Evolutionary conservation across 2,329 filamentous ascomycete species (phyloP).

Genomic region (Rutstroemia sp.): DNA sequence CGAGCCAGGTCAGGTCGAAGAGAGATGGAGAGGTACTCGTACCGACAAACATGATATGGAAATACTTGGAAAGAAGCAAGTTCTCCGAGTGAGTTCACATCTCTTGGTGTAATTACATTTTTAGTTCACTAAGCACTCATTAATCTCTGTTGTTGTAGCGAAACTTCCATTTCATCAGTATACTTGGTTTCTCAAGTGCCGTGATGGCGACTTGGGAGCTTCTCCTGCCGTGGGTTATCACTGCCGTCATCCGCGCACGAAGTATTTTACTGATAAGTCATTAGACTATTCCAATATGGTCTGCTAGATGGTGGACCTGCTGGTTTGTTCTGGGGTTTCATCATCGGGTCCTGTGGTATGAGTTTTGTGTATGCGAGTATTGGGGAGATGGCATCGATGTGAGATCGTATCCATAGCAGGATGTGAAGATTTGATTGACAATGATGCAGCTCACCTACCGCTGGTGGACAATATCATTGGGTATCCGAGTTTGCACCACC

Average conservation of each 20-base stretch:
- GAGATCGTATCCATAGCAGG: neutral
- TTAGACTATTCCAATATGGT: constrained; percentile 7
- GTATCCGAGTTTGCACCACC: constrained; percentile 44
- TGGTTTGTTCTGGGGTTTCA: constrained; percentile 34
- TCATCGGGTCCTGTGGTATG: constrained; percentile 20
- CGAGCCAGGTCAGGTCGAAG: neutral
- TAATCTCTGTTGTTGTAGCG: constrained; percentile 17
- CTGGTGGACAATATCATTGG: constrained; percentile 52
- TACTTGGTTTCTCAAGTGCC: constrained; percentile 36
- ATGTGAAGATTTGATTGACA: neutral
- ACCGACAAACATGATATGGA: constrained; percentile 13
- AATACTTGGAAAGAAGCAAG: constrained; percentile 13
- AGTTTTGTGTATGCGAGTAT: constrained; percentile 18
- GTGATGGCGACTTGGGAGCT: constrained; percentile 37
- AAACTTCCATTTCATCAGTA: constrained; percentile 34
- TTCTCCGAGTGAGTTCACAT: constrained; percentile 8
- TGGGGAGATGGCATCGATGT: constrained; percentile 23
- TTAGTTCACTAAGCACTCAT: neutral
- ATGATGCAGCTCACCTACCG: constrained; percentile 39
- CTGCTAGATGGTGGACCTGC: constrained; percentile 13
- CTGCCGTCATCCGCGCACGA: neutral
- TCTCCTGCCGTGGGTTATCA: constrained; percentile 26
- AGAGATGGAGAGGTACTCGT: constrained; percentile 10
- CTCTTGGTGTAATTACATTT: neutral
- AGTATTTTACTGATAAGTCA: neutral